Percentiles rank a stretch among this genome's conserved stretches.
Evolutionary conservation across 1,284 basidiomycete genomes (phyloP).

Genomic region (Ceratobasidium papillatum): DNA sequence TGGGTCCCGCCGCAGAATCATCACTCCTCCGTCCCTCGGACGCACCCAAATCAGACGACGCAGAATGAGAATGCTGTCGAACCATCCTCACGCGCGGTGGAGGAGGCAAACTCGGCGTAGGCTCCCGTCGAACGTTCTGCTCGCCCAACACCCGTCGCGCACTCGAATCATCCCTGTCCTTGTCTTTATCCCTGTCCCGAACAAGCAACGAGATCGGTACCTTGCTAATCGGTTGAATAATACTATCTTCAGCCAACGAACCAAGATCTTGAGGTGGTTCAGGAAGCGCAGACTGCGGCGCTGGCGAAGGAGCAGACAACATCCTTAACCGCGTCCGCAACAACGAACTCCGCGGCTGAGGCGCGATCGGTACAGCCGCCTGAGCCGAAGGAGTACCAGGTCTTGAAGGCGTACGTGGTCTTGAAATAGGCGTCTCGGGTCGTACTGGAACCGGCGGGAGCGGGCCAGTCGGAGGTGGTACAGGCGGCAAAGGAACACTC

Average conservation of each 20-base stretch:
- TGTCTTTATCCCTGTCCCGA: not conserved
- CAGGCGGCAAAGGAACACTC: constrained; percentile 21
- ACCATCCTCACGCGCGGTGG: constrained; percentile 11
- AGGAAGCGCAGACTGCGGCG: constrained; percentile 23
- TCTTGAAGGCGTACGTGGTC: constrained; percentile 27
- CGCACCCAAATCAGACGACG: constrained; percentile 11
- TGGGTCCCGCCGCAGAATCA: not conserved
- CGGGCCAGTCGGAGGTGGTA: not conserved
- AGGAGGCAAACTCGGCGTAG: constrained; percentile 27
- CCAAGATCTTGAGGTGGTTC: constrained; percentile 28
- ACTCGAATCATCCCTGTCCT: constrained; percentile 21
- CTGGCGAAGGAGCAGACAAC: constrained; percentile 29
- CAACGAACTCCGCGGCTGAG: constrained; percentile 5
- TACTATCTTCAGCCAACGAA: constrained; percentile 7
- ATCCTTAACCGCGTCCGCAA: constrained; percentile 35
- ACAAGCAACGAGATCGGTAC: constrained; percentile 33
- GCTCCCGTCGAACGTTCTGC: not conserved
- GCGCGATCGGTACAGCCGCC: not conserved
- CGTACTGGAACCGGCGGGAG: not conserved
- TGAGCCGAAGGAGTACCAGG: not conserved
- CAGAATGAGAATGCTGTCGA: constrained; percentile 31
- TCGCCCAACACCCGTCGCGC: not conserved
- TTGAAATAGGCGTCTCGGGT: constrained; percentile 21
- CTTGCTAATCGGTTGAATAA: constrained; percentile 31
- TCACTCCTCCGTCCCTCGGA: constrained; percentile 35